Conservation (phyloP, 768 basidiomycete genomes). For the Pleurotus ostreatus region DNA sequence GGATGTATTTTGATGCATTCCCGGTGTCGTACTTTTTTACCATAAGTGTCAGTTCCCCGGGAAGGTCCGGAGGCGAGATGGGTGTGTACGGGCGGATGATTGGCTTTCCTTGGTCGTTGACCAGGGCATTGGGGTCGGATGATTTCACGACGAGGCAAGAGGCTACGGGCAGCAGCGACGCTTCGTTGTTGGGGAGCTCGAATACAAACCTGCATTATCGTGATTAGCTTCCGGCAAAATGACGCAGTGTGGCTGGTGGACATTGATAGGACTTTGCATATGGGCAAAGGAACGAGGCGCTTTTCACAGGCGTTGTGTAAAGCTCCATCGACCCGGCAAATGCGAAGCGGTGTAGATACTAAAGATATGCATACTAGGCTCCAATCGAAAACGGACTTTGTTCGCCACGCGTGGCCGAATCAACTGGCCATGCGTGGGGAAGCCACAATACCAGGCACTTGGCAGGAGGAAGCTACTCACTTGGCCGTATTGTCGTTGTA, state of each 20-base stretch:
- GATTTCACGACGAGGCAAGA: constrained; percentile 78
- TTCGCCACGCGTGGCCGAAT: no score
- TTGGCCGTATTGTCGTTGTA: constrained; percentile 95
- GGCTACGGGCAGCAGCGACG: constrained; percentile 74
- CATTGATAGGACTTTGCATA: no score
- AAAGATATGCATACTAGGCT: no score
- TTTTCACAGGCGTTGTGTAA: no score
- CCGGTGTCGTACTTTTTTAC: constrained; percentile 85
- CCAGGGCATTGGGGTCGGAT: constrained; percentile 58
- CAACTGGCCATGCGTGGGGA: no score
- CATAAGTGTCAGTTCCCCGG: constrained; percentile 75
- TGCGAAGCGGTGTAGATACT: no score
- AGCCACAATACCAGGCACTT: no score
- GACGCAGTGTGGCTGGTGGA: no score
- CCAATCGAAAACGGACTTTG: no score
- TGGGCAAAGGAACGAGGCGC: no score
- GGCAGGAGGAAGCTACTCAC: constrained; percentile 30
- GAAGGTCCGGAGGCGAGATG: constrained; percentile 68
- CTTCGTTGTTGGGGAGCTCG: constrained; percentile 72
- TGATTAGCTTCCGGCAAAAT: no score
- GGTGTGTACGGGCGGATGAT: constrained; percentile 93
- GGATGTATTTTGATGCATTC: constrained; percentile 81
- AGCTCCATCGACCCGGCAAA: no score
- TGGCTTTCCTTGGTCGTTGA: constrained; percentile 80
- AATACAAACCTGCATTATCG: constrained; percentile 60